phyloP scores from a whole-genome alignment of 1,284 basidiomycete species.

The Cutaneotrichosporon cyanovorans region DNA sequence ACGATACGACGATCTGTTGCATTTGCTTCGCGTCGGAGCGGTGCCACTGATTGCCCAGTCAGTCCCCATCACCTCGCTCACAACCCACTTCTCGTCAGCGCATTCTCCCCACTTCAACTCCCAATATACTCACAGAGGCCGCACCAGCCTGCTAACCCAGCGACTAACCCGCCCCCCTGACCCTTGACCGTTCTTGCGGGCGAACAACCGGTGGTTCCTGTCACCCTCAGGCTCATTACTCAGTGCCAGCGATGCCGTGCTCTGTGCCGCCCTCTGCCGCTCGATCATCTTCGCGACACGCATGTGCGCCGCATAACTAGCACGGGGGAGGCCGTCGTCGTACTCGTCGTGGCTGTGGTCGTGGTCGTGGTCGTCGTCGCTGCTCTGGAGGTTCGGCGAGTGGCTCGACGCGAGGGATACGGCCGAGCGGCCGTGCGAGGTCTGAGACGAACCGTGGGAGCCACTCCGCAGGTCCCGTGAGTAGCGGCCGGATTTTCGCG shows the following conservation, averaged over 20 bases:
- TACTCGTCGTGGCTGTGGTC: no score
- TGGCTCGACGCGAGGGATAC: not conserved
- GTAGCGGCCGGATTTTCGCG: not conserved
- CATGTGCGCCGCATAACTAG: not conserved
- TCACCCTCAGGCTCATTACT: conserved; percentile 1
- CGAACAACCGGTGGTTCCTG: conserved; percentile 1
- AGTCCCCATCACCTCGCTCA: no score
- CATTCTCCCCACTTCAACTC: no score
- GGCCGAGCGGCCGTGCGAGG: not conserved
- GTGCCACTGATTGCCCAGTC: no score
- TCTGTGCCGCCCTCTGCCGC: not conserved
- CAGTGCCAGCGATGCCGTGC: not conserved
- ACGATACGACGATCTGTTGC: no score
- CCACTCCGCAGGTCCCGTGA: not conserved
- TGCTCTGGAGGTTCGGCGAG: no score
- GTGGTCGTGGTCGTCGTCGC: no score
- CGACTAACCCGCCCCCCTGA: not conserved
- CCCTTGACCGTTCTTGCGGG: not conserved
- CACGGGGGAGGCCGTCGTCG: not conserved
- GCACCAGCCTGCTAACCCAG: conserved; percentile 1
- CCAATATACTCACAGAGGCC: no score
- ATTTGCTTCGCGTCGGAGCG: no score
- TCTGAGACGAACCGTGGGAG: not conserved
- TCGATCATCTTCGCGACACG: not conserved
- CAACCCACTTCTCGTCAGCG: no score